Evolutionary conservation across 2,329 filamentous ascomycete species (phyloP), one percentile per base, ranked within the genome.

Genomic region (Fusarium sp.): DNA sequence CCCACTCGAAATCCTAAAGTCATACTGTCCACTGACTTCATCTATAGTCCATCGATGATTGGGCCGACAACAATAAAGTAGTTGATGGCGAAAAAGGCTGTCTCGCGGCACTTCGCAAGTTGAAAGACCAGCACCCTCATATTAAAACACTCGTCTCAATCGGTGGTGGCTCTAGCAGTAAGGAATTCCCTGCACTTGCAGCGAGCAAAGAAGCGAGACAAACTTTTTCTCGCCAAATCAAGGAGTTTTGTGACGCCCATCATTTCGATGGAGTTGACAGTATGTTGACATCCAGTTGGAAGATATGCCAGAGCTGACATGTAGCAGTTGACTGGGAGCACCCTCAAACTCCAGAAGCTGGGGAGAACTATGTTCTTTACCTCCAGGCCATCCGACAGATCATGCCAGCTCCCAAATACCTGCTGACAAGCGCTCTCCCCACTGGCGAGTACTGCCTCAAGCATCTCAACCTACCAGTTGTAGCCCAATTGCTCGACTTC

Each of bases 251-350:
- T 29, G 86, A 90, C 66, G 79, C 84, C 55, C 88, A 88, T 76
- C 82, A 83, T 3, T 82, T 93, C 16, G 89, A 92, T 75, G 91
- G 91, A 4, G 86, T 92, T 35, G 91, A 93, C 70, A 86, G 90
- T 91, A 80, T 62, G 78, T 69, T 3, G 3, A 1, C 14, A 9
- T 19, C 10, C 7, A 23, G 15, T 15, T 4, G 4, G 15, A 29
- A 7, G 16, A 11, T 29, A 19, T 11, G 39, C 27, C 21, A 37
- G 9, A 23, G 8, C 59, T 70, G 15, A 55, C 31, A 5, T 31
- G 4, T 5, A 15, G 42, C 41, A 91, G 89, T 92, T 73, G 90
- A 92, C 78, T 92, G 91, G 91, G 91, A 93, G 74, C 89, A 92
- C 64, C 90, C 90, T 3, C 81, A 85, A 10, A 83, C 87, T 66